Conservation (phyloP, 441 rosid genomes). For the Erodium moschatum region DNA sequence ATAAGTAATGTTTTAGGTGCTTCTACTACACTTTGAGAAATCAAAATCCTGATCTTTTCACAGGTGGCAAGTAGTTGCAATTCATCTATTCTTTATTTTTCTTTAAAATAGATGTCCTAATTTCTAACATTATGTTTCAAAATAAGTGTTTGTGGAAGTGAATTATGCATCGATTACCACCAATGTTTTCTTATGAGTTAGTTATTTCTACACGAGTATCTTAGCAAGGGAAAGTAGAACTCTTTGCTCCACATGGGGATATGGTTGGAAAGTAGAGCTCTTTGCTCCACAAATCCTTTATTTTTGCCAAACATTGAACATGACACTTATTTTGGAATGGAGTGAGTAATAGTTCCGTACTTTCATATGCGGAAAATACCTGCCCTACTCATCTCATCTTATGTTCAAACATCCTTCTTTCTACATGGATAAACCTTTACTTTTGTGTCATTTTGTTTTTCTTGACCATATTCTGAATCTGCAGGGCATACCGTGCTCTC, state of each 20-base stretch:
- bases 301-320: too few relatives aligned
- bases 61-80: too few relatives aligned
- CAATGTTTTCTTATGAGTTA: background rate
- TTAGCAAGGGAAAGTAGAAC: background rate
- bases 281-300: background rate
- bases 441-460: conserved; percentile 7
- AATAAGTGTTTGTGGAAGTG: background rate
- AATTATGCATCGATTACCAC: background rate
- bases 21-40: too few relatives aligned
- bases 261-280: background rate
- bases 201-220: background rate
- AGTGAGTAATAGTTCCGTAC: background rate
- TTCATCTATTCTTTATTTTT: background rate
- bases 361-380: too few relatives aligned
- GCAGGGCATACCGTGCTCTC: conserved; percentile 79
- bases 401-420: too few relatives aligned
- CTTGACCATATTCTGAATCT: conserved; percentile 17
- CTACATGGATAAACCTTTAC: background rate
- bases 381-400: too few relatives aligned
- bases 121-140: background rate
- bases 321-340: background rate
- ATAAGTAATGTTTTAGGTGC: too few relatives aligned
- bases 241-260: background rate
- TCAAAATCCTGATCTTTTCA: too few relatives aligned
- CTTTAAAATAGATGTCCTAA: background rate